Evolutionary conservation across 192 early-diverging fungal genomes (phyloP), one percentile per base, ranked within the genome.

Genomic region (Coemansia brasiliensis): DNA sequence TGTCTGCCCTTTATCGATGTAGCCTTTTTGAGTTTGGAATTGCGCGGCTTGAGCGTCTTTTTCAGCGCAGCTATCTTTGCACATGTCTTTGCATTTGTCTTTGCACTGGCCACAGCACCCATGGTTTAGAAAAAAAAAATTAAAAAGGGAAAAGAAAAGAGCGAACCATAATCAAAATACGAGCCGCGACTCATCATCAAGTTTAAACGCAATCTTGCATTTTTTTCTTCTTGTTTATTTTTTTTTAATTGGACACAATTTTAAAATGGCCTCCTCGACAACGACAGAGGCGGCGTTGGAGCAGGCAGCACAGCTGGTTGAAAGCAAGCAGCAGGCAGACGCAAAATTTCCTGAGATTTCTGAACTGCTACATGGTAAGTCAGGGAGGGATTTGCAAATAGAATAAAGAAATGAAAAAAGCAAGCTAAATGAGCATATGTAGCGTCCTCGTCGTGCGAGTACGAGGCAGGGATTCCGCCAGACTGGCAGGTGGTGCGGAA

Each of bases 401-500:
- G 18, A 21, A 15, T 18, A 42, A 15, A 18, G 20, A 24, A 24
- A 22, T 24, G 22, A 46, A 9, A 10, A 21, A 16, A 45, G 43
- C 43, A 17, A 10, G 12, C 17, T 45, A 45, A 45, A 45, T 4
- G 18, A 45, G 43, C 43, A 45, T 9, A 26, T 50, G 24, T 77
- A 76, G 79, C 82, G 2, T 78, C 83, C 21, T 82, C 74, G 26
- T 87, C 83, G 10, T 69, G 74, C 22, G 79, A 74, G 20, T 85
- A 87, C 65, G 73, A 78, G 40, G 35, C 21, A 22, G 62, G 74
- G 50, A 32, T 78, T 59, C 59, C 77, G 25, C 48, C 71, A 1
- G 77, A 72, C 6, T 82, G 83, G 64, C 83, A 84, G 55, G 65
- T 87, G 45, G 71, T 89, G 35, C 62, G 66, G 9, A 78, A 83